Conservation (phyloP, 1,284 basidiomycete species). For the Cryptococcus wingfieldii region DNA sequence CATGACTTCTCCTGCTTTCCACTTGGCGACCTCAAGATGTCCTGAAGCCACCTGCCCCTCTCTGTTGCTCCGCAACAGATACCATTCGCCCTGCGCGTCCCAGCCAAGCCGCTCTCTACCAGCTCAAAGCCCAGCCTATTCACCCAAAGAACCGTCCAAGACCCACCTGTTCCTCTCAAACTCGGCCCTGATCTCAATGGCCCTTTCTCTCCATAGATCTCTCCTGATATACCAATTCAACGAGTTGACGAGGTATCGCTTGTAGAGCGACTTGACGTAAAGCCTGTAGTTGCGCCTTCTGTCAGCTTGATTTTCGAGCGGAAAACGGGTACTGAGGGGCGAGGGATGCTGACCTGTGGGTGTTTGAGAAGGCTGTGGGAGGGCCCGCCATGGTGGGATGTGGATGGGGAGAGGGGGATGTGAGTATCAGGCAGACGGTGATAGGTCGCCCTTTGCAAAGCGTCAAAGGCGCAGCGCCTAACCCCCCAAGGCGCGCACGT, state of each 20-base stretch:
- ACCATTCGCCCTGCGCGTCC: no score
- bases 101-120: background rate
- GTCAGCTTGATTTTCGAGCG: background rate
- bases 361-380: conserved; percentile 11
- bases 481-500: background rate
- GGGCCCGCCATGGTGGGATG: conserved; percentile 10
- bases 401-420: background rate
- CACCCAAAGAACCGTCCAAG: no score
- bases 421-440: background rate
- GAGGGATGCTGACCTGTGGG: conserved; percentile 11
- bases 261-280: conserved; percentile 89
- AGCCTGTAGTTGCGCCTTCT: conserved; percentile 43
- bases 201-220: conserved; percentile 77
- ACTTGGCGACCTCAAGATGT: background rate
- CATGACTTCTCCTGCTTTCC: background rate
- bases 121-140: background rate
- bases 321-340: background rate
- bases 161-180: conserved; percentile 86
- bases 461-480: background rate
- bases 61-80: background rate
- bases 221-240: conserved; percentile 83
- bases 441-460: background rate
- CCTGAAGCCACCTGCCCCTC: no score
- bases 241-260: conserved; percentile 75
- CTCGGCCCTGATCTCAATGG: conserved; percentile 79